Evolutionary conservation across 2,329 filamentous ascomycete genomes (phyloP).

Genomic region (Paracorniculantispora psalliotae): DNA sequence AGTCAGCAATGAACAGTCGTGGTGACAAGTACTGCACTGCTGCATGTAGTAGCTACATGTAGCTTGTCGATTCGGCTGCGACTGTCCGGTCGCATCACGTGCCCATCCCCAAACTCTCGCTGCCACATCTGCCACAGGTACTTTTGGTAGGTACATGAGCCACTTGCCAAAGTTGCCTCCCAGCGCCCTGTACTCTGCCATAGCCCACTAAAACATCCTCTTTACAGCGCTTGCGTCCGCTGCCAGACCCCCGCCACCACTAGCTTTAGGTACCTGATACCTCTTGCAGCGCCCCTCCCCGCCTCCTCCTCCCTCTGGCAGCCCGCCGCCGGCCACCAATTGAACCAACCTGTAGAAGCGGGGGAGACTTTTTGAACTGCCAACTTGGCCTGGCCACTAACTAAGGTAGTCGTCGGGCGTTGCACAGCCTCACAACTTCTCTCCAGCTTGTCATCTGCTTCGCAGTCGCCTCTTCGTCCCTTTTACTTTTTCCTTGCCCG

Average conservation of each 20-base stretch:
- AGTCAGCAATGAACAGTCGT: no score
- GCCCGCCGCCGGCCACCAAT: not conserved
- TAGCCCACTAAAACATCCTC: not conserved
- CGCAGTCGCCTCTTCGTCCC: slow-evolving; percentile 1
- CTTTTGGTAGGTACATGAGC: no score
- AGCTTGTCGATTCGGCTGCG: no score
- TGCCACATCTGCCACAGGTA: not conserved
- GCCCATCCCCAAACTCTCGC: not conserved
- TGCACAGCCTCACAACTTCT: slow-evolving; percentile 15
- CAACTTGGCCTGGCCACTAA: not conserved
- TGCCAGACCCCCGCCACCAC: not conserved
- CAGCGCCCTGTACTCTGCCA: not conserved
- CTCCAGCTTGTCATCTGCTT: slow-evolving; percentile 12
- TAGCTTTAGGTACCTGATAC: not conserved
- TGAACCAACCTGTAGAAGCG: slow-evolving; percentile 3
- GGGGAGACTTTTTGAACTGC: not conserved
- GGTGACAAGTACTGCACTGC: no score
- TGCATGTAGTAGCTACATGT: no score
- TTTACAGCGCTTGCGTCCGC: not conserved
- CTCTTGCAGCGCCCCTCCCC: not conserved
- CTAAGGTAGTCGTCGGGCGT: slow-evolving; percentile 5
- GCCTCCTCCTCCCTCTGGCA: not conserved
- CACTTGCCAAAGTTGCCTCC: not conserved
- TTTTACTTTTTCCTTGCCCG: not conserved
- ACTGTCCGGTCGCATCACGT: not conserved